Base-by-base conservation (phyloP, 768 basidiomycete genomes). In the Sarcodon sp. region DNA sequence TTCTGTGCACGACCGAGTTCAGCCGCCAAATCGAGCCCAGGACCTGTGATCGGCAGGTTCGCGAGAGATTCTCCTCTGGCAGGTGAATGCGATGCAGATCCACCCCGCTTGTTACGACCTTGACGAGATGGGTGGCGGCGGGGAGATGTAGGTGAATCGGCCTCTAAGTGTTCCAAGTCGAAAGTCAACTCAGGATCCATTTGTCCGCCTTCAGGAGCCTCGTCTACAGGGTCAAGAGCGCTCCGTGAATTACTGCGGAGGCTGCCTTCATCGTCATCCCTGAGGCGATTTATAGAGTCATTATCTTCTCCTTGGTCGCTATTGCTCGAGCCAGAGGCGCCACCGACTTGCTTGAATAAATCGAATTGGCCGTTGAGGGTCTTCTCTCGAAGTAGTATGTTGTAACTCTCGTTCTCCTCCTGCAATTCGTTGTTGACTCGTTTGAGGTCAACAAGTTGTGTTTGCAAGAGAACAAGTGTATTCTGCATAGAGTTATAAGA, bases 371-470 rank as follows among this genome's bases (percentile, higher is more conserved):
- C 94, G 54, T 74, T 91, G 39, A 98, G 64, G 0, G 96, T 97
- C 68, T 78, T 83, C 66, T 98, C 93, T 52, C 88, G 73, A 21
- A 98, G 67, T 35, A 99, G 73, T 52, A 93, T 88, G 76, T 94
- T 90, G 68, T 91, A 99, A 45, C 87, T 87, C 65, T 96, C 92
- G 62, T 97, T 99, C 56, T 98, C 93, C 63, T 98, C 92, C 64
- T 92, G 89, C 36, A 91, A 63, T 53, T 84, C 79, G 53, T 82
- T 76, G 61, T 96, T 96, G 51, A 92, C 83, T 47, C 86, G 70
- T 65, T 91, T 88, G 47, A 97, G 65, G 58, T 97, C 93, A 33
- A 82, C 70, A 9, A 96, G 71, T 58, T 97, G 91, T 3, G 78
- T 75, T 61, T 88, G 86, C 37, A 93, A 69, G 34, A 91, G 77